phyloP scores from a whole-genome alignment of 768 basidiomycete species.

The Hysterangium stoloniferum region DNA sequence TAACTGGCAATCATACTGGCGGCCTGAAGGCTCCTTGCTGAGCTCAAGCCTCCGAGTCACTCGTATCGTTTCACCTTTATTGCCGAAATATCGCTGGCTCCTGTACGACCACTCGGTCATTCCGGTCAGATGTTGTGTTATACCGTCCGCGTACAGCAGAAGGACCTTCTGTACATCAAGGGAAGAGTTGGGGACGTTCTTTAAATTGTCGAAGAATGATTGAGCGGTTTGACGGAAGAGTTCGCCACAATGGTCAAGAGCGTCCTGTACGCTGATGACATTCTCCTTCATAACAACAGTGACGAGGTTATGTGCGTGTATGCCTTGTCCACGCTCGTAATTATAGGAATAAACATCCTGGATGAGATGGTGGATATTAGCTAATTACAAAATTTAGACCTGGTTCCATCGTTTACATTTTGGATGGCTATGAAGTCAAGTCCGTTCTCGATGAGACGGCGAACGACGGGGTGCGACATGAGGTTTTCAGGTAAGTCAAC shows the following conservation, averaged over 20 bases:
- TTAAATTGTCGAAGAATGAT: conserved; percentile 38
- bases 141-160: conserved; percentile 43
- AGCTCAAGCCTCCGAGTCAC: too few species aligned
- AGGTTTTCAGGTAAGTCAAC: background rate
- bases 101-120: conserved; percentile 67
- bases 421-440: background rate
- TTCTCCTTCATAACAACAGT: conserved; percentile 58
- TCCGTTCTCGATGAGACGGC: background rate
- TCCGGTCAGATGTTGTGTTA: conserved; percentile 54
- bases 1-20: too few species aligned
- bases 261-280: conserved; percentile 46
- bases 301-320: conserved; percentile 58
- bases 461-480: background rate
- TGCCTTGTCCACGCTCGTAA: conserved; percentile 62
- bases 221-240: conserved; percentile 45
- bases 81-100: conserved; percentile 60
- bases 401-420: background rate
- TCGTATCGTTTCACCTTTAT: conserved; percentile 44
- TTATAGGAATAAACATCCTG: conserved; percentile 70
- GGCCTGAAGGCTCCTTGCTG: too few species aligned
- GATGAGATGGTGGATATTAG: conserved; percentile 7
- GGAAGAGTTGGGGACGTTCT: conserved; percentile 41
- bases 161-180: conserved; percentile 42
- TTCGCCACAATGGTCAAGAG: conserved; percentile 47
- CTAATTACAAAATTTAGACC: background rate